Evolutionary conservation across 768 basidiomycete species (phyloP).

Genomic region (Clavulina sp.): DNA sequence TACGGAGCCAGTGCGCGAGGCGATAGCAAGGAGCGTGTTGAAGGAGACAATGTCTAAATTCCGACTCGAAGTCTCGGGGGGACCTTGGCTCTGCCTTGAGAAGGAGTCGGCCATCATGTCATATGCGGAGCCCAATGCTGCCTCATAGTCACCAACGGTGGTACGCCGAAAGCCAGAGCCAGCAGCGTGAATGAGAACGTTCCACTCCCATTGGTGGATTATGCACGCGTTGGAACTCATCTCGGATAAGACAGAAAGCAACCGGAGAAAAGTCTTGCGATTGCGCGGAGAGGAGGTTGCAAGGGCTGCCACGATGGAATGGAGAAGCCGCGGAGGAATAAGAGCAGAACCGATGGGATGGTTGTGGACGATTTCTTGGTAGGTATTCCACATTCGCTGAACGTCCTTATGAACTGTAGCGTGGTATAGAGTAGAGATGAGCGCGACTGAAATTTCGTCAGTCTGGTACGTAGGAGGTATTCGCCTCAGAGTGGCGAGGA

Average conservation of each 20-base stretch:
- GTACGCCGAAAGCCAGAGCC: conserved; percentile 50
- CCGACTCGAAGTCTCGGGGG: neutral
- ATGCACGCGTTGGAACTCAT: conserved; percentile 37
- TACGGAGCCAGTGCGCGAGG: conserved; percentile 31
- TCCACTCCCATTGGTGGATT: conserved; percentile 56
- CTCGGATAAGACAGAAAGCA: conserved; percentile 47
- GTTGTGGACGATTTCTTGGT: neutral
- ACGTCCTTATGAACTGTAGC: too few species aligned
- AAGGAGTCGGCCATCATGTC: conserved; percentile 27
- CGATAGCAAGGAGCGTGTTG: conserved; percentile 37
- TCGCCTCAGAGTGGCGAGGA: too few species aligned
- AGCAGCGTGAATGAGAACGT: conserved; percentile 48
- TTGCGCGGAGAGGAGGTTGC: conserved; percentile 36
- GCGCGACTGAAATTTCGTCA: too few species aligned
- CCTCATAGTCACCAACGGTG: conserved; percentile 36
- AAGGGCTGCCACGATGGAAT: conserved; percentile 45
- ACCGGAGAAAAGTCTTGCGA: conserved; percentile 39
- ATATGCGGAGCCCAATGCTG: conserved; percentile 39
- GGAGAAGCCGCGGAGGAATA: conserved; percentile 22
- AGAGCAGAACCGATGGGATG: conserved; percentile 1
- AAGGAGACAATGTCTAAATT: neutral
- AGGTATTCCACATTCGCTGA: conserved; percentile 1
- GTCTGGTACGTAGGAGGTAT: too few species aligned
- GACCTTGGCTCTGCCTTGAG: neutral
- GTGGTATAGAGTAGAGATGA: too few species aligned